Conservation (phyloP, 176 grass and related monocot species). For the Triticum turgidum region DNA sequence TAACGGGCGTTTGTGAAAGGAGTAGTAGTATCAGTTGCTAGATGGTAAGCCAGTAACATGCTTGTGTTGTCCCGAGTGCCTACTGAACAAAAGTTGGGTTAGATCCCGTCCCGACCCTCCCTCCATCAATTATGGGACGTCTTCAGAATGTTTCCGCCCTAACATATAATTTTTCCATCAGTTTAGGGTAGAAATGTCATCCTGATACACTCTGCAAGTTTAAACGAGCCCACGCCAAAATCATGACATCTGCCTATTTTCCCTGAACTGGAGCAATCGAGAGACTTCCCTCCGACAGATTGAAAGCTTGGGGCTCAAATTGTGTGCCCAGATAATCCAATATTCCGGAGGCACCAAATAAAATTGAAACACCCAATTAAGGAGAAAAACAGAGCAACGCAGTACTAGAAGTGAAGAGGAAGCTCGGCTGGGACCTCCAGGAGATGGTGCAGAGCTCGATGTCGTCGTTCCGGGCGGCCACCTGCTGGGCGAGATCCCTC, state of each 20-base stretch:
- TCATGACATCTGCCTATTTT: neutral
- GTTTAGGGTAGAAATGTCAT: neutral
- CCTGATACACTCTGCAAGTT: neutral
- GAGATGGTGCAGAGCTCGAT: conserved; percentile 77
- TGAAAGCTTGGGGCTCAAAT: neutral
- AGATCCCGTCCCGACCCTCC: no score
- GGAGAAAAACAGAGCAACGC: neutral
- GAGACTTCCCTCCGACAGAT: neutral
- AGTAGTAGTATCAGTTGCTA: neutral
- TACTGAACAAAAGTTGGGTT: no score
- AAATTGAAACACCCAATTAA: neutral
- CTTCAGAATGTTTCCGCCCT: neutral
- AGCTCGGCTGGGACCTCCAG: conserved; percentile 57
- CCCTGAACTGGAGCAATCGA: neutral
- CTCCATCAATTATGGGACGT: no score
- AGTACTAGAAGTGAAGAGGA: neutral
- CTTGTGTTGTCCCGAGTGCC: neutral
- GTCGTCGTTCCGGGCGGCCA: conserved; percentile 72
- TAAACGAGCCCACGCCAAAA: neutral
- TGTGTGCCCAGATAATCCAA: neutral
- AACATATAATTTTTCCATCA: neutral
- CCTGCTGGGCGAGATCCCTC: conserved; percentile 65
- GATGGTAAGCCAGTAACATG: neutral
- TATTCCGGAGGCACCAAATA: neutral
- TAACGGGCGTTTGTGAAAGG: neutral